Evolutionary conservation across 768 basidiomycete species (phyloP), one percentile per base, ranked within the genome.

Genomic region (Paxillus ammoniavirescens): DNA sequence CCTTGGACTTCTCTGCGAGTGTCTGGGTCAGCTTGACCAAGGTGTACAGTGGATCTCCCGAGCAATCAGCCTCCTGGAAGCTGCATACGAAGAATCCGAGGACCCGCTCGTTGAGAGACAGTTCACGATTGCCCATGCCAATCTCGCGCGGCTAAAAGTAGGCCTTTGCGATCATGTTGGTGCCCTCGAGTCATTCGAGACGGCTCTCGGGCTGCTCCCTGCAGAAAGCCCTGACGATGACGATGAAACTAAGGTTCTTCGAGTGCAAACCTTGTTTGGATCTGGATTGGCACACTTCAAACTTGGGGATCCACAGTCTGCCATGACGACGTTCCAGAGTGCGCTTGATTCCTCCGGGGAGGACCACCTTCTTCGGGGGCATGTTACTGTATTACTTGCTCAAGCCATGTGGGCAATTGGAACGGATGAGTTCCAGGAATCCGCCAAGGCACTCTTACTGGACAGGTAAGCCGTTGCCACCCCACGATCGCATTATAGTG

Each of bases 11-110:
- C 74, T 98, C 18, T 92, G 88, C 65, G 97, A 99, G 65, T 80
- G 85, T 49, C 73, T 98, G 5, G 89, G 86, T 12, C 87, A 91
- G 37, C 62, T 78, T 28, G 81, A 84, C 14, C 75, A 83, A 28
- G 90, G 84, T 6, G 72, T 77, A 14, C 70, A 75, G 23, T 72
- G 83, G 33, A 75, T 94, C 38, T 68, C 75, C 33, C 78, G 77
- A 28, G 84, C 89, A 1, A 90, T 92, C 13, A 54, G 69, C 4
- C 75, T 93, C 9, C 73, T 98, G n/a, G 96, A 98, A 68, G 78
- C 82, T 2, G 79, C 81, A 26, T 99, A 97, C 72, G 97, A 99
- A 67, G 84, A 88, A 49, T 82, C 81, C 13, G 97, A 99, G 68
- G 87, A 92, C 49, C 70, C 85, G 1, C 72, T 76, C 21, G 82